Evolutionary conservation across 345 rosid genomes (phyloP).

Genomic region (Citrus australasica): DNA sequence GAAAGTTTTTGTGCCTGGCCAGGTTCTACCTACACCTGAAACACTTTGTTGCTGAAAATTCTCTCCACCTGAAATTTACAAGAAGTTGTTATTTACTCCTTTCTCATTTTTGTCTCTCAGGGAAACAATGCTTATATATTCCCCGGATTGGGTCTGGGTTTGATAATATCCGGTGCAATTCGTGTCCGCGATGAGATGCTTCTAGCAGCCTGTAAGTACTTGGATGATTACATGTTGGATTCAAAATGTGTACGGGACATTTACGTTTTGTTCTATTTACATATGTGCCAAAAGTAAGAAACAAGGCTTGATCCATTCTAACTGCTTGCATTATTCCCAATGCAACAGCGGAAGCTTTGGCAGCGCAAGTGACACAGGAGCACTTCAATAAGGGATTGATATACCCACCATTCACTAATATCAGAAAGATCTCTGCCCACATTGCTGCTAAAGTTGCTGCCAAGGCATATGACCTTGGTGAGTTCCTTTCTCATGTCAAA

Average conservation of each 20-base stretch:
- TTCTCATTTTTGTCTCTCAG: conserved; percentile 32
- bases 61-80: neutral
- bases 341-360: conserved; percentile 87
- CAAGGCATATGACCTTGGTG: conserved; percentile 89
- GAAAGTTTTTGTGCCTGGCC: conserved; percentile 71
- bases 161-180: conserved; percentile 87
- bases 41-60: neutral
- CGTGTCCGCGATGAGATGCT: conserved; percentile 96
- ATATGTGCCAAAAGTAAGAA: too few relatives aligned
- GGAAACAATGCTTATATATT: conserved; percentile 96
- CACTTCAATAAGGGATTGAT: conserved; percentile 72
- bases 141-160: conserved; percentile 92
- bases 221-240: neutral
- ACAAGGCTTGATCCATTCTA: neutral
- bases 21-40: conserved; percentile 43
- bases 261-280: neutral
- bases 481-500: conserved; percentile 17
- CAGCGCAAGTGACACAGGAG: conserved; percentile 67
- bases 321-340: neutral
- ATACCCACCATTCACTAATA: conserved; percentile 88
- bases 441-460: conserved; percentile 92
- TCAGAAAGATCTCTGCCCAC: conserved; percentile 82
- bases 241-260: neutral
- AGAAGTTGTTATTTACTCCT: neutral
- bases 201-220: conserved; percentile 90